Conservation (phyloP, 768 basidiomycete genomes). For the Kwoniella dendrophila region DNA sequence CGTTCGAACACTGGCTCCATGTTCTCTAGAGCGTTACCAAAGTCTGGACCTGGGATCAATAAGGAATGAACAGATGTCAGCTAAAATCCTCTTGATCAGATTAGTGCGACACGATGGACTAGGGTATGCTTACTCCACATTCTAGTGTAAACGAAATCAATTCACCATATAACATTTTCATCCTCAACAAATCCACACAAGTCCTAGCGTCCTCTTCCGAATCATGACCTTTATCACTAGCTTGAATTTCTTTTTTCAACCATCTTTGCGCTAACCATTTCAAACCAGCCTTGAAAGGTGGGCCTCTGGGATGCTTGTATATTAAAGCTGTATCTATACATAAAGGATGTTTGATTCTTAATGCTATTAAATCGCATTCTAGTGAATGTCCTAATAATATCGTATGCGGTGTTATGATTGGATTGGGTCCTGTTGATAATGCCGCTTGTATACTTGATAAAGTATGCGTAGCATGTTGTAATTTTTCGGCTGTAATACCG, state of each 20-base stretch:
- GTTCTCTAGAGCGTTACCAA: constrained; percentile 83
- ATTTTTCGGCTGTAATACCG: constrained; percentile 78
- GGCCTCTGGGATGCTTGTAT: constrained; percentile 90
- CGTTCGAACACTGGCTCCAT: constrained; percentile 86
- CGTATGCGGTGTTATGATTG: constrained; percentile 59
- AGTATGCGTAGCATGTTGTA: constrained; percentile 73
- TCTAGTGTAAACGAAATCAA: no score
- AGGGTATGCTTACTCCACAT: no score
- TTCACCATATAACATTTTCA: constrained; percentile 74
- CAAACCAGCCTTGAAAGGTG: constrained; percentile 89
- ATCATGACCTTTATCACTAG: constrained; percentile 69
- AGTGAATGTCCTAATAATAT: constrained; percentile 94
- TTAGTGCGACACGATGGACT: neutral
- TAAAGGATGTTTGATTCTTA: constrained; percentile 79
- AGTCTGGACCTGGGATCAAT: constrained; percentile 63
- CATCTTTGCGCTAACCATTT: constrained; percentile 97
- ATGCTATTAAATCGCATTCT: constrained; percentile 86
- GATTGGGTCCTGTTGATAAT: constrained; percentile 61
- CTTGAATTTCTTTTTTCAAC: constrained; percentile 85
- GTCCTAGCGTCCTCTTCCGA: constrained; percentile 93
- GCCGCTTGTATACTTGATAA: constrained; percentile 75
- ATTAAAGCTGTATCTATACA: constrained; percentile 90
- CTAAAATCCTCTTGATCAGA: neutral
- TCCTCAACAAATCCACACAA: constrained; percentile 77
- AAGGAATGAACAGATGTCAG: neutral